phyloP scores from a whole-genome alignment of 306 rosid species.

The Rosa persica region DNA sequence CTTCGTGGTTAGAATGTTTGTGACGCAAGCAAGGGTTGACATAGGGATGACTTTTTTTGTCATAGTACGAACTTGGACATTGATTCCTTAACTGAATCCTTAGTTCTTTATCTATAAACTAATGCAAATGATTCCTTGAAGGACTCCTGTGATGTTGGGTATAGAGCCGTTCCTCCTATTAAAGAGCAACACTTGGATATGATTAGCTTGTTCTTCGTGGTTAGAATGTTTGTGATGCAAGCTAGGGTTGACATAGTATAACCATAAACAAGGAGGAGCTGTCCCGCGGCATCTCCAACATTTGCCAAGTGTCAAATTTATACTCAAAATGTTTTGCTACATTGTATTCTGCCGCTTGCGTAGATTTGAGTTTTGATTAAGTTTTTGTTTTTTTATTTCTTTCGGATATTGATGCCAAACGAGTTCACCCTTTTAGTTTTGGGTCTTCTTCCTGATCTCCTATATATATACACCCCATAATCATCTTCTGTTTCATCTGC shows the following conservation, averaged over 20 bases:
- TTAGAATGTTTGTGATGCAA: not conserved
- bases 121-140: not conserved
- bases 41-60: too few relatives aligned
- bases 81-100: not conserved
- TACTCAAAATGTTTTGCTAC: not conserved
- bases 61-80: not conserved
- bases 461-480: not conserved
- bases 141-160: not conserved
- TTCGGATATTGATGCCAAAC: not conserved
- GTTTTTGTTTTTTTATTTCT: not conserved
- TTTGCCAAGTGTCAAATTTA: not conserved
- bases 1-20: too few relatives aligned
- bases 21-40: not conserved
- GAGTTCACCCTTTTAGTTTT: not conserved
- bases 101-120: not conserved
- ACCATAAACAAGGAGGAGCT: not conserved
- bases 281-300: not conserved
- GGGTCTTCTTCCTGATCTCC: not conserved
- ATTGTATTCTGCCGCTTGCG: not conserved
- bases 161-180: too few relatives aligned
- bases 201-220: too few relatives aligned
- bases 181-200: too few relatives aligned
- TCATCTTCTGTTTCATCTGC: not conserved
- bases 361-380: not conserved
- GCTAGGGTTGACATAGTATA: not conserved